Conservation (phyloP, 2,329 filamentous ascomycete species). For the Cercospora zeae-maydis region DNA sequence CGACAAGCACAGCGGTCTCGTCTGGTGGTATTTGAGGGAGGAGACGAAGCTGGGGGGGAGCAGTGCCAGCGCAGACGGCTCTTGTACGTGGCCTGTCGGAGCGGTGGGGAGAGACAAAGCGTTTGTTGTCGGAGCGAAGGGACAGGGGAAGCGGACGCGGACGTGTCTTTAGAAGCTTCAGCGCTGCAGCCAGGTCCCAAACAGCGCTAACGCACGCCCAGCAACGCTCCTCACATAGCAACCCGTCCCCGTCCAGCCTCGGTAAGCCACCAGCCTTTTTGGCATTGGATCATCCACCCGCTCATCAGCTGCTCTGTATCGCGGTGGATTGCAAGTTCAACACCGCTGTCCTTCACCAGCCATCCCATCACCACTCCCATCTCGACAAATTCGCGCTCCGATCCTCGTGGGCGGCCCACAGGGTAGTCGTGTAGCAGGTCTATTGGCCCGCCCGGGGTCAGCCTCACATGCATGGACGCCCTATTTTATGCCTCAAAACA, state of each 20-base stretch:
- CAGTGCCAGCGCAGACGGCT: constrained; percentile 2
- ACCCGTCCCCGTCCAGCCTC: constrained; percentile 1
- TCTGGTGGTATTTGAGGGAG: background rate
- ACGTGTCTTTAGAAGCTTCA: constrained; percentile 8
- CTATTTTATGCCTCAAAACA: constrained; percentile 14
- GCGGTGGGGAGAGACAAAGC: background rate
- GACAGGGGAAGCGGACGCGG: constrained; percentile 4
- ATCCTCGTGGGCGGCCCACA: constrained; percentile 9
- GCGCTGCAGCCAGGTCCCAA: background rate
- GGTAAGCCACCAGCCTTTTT: background rate
- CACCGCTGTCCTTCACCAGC: background rate
- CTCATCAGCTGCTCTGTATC: background rate
- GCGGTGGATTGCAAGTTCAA: background rate
- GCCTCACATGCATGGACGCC: constrained; percentile 16
- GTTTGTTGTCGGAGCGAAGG: background rate
- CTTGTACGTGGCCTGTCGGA: constrained; percentile 2
- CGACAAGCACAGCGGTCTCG: constrained; percentile 24
- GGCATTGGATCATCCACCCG: background rate
- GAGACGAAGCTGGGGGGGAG: background rate
- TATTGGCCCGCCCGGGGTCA: constrained; percentile 9
- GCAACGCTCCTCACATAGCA: constrained; percentile 2
- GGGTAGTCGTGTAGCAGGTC: constrained; percentile 6
- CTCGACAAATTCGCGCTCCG: background rate
- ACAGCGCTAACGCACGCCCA: constrained; percentile 7
- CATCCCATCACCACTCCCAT: background rate